Conservation (phyloP, 164 flowering plant genomes). For the Aristolochia californica region DNA sequence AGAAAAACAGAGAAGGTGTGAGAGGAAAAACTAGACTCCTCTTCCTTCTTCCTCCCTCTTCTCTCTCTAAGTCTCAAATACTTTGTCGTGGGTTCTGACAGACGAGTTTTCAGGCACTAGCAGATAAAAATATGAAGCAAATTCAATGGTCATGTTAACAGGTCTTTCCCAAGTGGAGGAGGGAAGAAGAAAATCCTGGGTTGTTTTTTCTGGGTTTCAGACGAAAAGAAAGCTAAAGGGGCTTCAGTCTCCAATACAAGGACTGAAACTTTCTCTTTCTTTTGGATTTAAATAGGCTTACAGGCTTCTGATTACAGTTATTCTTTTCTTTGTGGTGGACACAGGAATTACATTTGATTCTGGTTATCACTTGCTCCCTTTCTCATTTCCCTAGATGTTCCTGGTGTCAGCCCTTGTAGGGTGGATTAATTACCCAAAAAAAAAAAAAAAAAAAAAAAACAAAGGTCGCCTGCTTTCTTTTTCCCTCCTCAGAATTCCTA, state of each 20-base stretch:
- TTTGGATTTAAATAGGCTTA: constrained; percentile 9
- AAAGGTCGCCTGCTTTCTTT: background rate
- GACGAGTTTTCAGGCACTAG: constrained; percentile 25
- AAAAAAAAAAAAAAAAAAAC: constrained; percentile 20
- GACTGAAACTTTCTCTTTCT: constrained; percentile 60
- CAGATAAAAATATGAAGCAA: constrained; percentile 14
- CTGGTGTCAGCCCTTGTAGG: constrained; percentile 14
- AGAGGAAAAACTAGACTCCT: background rate
- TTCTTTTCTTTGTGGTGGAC: constrained; percentile 42
- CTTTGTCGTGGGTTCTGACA: constrained; percentile 31
- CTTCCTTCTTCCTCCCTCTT: constrained; percentile 13
- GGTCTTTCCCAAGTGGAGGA: constrained; percentile 37
- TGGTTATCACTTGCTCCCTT: constrained; percentile 50
- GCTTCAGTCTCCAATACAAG: constrained; percentile 73
- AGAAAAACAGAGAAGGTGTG: too few relatives aligned
- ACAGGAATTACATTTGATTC: constrained; percentile 46
- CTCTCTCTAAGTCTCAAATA: constrained; percentile 15
- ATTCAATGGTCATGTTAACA: constrained; percentile 20
- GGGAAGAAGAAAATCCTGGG: constrained; percentile 23
- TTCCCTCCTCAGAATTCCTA: background rate
- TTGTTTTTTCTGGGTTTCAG: constrained; percentile 7
- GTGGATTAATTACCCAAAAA: constrained; percentile 9
- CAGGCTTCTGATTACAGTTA: constrained; percentile 24
- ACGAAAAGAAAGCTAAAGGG: constrained; percentile 17
- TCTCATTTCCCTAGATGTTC: constrained; percentile 90